These are phyloP conservation scores for Sporothrix euskadiensis DNA, from an alignment of 2,329 filamentous ascomycete genomes.

Conservation along the genomic window DNA sequence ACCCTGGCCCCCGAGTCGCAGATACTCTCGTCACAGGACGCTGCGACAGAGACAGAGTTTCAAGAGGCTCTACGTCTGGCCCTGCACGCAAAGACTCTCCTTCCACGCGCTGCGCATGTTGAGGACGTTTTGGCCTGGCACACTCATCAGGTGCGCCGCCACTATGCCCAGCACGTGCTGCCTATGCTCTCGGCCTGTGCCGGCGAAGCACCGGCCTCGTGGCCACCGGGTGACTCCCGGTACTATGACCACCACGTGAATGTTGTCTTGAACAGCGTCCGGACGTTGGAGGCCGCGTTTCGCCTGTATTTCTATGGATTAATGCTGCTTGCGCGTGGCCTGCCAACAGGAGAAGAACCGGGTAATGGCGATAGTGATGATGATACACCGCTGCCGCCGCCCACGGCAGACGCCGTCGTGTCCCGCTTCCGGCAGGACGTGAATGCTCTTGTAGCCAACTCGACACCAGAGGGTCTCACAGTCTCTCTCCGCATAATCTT, in stretches of 20 bases:
- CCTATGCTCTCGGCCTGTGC: slow-evolving; percentile 54
- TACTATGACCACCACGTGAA: slow-evolving; percentile 50
- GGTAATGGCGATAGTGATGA: neutral
- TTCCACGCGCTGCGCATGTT: slow-evolving; percentile 54
- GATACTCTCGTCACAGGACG: slow-evolving; percentile 40
- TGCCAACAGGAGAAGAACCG: slow-evolving; percentile 40
- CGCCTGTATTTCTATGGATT: slow-evolving; percentile 59
- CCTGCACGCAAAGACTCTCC: slow-evolving; percentile 48
- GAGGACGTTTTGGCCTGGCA: slow-evolving; percentile 63
- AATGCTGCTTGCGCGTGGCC: slow-evolving; percentile 51
- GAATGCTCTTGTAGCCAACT: slow-evolving; percentile 65
- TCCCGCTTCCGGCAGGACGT: slow-evolving; percentile 59
- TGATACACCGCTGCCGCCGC: neutral
- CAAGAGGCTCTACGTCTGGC: slow-evolving; percentile 55
- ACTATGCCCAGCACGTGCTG: slow-evolving; percentile 61
- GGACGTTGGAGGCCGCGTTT: slow-evolving; percentile 61
- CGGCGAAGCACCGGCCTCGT: slow-evolving; percentile 23
- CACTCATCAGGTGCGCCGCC: slow-evolving; percentile 59
- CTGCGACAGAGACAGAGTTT: slow-evolving; percentile 47
- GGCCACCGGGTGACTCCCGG: slow-evolving; percentile 14
- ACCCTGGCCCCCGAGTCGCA: slow-evolving; percentile 47
- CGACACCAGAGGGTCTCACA: slow-evolving; percentile 55
- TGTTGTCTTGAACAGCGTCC: slow-evolving; percentile 50
- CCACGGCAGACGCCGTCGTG: slow-evolving; percentile 40
- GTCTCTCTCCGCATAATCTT: slow-evolving; percentile 58